Evolutionary conservation across 257 asterid species (phyloP), one percentile per base, ranked within the genome.

Genomic region (Solanum tarijense): DNA sequence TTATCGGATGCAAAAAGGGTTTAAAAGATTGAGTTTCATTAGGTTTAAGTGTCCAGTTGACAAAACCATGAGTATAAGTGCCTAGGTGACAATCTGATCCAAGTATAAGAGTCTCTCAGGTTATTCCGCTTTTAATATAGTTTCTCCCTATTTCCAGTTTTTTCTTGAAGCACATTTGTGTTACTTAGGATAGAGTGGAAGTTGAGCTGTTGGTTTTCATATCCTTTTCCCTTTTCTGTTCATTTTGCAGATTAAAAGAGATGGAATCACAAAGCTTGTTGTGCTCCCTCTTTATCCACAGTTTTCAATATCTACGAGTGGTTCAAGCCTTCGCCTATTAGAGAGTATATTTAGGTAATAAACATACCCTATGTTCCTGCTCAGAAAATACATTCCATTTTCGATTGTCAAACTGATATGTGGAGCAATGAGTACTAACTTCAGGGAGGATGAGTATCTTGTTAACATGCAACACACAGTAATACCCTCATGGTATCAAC

Each of bases 401-500:
- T 62, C 41, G 25, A 81, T 46, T 29, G 85, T 16, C 41, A 82
- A 74, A 62, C 74, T 55, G n/a, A 89, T 88, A 89, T 86, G 88
- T 83, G 62, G 71, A 90, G 27, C 88, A 88, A 85, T 87, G 88
- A 89, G 88, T 84, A 39, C 88, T 89, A 36, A 41, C 79, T 88
- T 66, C 89, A 97, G 99, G 98, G 98, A 95, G 96, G 99, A 97
- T 86, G 98, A 95, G 82, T 97, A 97, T 93, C 98, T 97, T 32
- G 96, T 97, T 76, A 97, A 96, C 93, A 97, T 97, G 99, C 99
- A 97, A 93, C 99, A 97, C 92, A 96, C 99, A 31, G 99, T 97
- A 66, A 97, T 97, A 90, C 99, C 99, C 89, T 97, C 99, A 83
- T 97, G 99, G 99, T 97, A 97, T 90, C 99, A 97, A 92, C 96